Percentiles rank a stretch among this genome's conserved stretches.
Evolutionary conservation across 2,329 filamentous ascomycete genomes (phyloP).

Genomic region (Aurifilum marmelostoma): DNA sequence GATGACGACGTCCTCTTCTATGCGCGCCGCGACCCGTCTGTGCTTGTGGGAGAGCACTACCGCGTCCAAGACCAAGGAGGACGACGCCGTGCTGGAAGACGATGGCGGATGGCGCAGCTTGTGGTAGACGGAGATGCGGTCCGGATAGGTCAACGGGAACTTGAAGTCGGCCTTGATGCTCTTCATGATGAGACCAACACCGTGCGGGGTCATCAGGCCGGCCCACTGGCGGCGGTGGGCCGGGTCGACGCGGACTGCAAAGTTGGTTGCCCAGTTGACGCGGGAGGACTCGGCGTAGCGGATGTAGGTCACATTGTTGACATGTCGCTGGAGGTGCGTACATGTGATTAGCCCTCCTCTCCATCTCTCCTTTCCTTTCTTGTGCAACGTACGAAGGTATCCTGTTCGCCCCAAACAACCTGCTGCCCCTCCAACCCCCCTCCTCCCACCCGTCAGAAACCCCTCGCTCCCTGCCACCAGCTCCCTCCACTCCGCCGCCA

Average conservation of each 20-base stretch:
- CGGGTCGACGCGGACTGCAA: slow-evolving; percentile 65
- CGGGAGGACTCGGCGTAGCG: slow-evolving; percentile 82
- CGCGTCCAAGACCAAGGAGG: slow-evolving; percentile 58
- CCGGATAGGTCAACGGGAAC: slow-evolving; percentile 80
- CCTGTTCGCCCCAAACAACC: slow-evolving; percentile 87
- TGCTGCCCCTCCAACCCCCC: slow-evolving; percentile 67
- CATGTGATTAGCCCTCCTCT: background rate
- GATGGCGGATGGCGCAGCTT: slow-evolving; percentile 64
- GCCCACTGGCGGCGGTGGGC: slow-evolving; percentile 66
- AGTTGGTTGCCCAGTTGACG: slow-evolving; percentile 76
- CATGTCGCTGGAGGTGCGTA: slow-evolving; percentile 63
- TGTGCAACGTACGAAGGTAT: slow-evolving; percentile 47
- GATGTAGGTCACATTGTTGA: slow-evolving; percentile 86
- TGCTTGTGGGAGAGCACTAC: slow-evolving; percentile 76
- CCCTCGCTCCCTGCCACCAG: slow-evolving; percentile 76
- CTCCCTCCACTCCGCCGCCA: slow-evolving; percentile 71
- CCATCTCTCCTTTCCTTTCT: background rate
- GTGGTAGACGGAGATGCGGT: slow-evolving; percentile 82
- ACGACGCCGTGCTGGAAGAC: slow-evolving; percentile 47
- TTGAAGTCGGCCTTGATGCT: slow-evolving; percentile 81
- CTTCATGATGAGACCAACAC: slow-evolving; percentile 74
- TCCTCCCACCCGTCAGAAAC: slow-evolving; percentile 66
- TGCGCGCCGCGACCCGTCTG: slow-evolving; percentile 72
- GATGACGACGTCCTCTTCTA: slow-evolving; percentile 76
- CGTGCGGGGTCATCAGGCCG: slow-evolving; percentile 67